A percentile compares a stretch with the other conserved stretches of the same genome.
Conservation (phyloP, 2,329 filamentous ascomycete genomes). For the Venturiaceae sp. region DNA sequence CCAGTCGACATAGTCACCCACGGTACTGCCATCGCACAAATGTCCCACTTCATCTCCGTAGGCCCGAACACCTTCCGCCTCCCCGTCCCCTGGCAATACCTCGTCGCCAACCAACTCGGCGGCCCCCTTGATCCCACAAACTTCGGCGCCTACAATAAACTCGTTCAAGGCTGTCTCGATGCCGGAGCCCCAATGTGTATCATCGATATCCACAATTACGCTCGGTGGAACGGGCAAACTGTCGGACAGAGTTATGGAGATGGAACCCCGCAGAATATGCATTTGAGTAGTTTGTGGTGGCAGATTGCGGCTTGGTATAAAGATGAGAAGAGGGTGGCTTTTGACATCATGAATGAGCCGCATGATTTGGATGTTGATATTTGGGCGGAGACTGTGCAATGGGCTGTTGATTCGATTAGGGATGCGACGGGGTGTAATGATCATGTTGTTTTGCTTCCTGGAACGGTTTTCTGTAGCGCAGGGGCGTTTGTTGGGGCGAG, state of each 20-base stretch:
- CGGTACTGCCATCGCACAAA: constrained; percentile 36
- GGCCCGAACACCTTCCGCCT: constrained; percentile 48
- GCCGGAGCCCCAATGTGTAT: constrained; percentile 48
- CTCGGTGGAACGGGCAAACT: constrained; percentile 49
- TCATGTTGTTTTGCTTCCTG: constrained; percentile 56
- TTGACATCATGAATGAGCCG: constrained; percentile 62
- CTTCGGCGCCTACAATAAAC: constrained; percentile 41
- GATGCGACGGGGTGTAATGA: constrained; percentile 46
- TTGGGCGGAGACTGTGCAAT: constrained; percentile 54
- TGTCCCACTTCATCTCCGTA: constrained; percentile 47
- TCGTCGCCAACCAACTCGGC: constrained; percentile 44
- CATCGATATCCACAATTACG: constrained; percentile 43
- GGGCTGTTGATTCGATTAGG: constrained; percentile 56
- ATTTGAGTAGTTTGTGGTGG: constrained; percentile 50
- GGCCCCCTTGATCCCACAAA: constrained; percentile 39
- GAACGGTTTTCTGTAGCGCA: constrained; percentile 44
- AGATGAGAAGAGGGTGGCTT: constrained; percentile 42
- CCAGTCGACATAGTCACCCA: constrained; percentile 15
- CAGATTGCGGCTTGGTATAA: constrained; percentile 48
- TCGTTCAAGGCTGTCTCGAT: constrained; percentile 46
- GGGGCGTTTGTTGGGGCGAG: constrained; percentile 18
- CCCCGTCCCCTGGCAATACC: constrained; percentile 50
- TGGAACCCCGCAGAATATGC: constrained; percentile 49
- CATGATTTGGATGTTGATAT: constrained; percentile 44
- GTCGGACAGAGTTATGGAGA: constrained; percentile 41